Evolutionary conservation across 2,329 filamentous ascomycete species (phyloP), one percentile per base, ranked within the genome.

Genomic region (Nannizziopsis arthrosporioides): DNA sequence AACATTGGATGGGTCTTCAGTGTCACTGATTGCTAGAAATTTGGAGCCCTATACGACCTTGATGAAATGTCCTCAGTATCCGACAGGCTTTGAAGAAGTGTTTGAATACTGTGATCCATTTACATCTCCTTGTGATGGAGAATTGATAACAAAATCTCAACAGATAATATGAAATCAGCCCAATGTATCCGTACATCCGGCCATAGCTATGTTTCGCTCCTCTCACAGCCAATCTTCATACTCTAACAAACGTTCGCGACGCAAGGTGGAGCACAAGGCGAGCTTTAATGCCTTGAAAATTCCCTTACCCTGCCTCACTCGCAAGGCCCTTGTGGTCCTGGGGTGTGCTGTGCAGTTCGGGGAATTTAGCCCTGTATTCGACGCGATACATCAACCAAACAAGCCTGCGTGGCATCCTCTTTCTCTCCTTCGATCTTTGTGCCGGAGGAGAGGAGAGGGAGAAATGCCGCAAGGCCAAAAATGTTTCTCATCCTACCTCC

Each of bases 181-280:
- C 22, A 27, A 27, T 5, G 6, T 17, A 27, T 11, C 5, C 5
- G 12, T 42, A 40, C 5, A 32, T 18, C n/a, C 22, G 22, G 10
- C 27, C 11, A n/a, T 39, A 39, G n/a, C n/a, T n/a, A n/a, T n/a
- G n/a, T n/a, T n/a, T 15, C 36, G 5, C 14, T 10, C 9, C 17
- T 10, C 19, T 22, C 11, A n/a, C 27, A 5, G 34, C 6, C 30
- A 37, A 19, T 27, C 9, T 11, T 11, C 34, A 38, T 41, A 35
- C 19, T 19, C 12, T 2, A 5, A 12, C 12, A n/a, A 2, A 11
- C 15, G 3, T 47, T 61, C 59, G 59, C 59, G 58, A 57, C 54
- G 58, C 60, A 60, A 63, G 62, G 61, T 63, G 59, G 61, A 63
- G 62, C 59, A 50, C 57, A 58, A 61, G 60, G 59, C 54, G 60